Evolutionary conservation across 1,284 basidiomycete species (phyloP).

Genomic region (Leccinum huronense): DNA sequence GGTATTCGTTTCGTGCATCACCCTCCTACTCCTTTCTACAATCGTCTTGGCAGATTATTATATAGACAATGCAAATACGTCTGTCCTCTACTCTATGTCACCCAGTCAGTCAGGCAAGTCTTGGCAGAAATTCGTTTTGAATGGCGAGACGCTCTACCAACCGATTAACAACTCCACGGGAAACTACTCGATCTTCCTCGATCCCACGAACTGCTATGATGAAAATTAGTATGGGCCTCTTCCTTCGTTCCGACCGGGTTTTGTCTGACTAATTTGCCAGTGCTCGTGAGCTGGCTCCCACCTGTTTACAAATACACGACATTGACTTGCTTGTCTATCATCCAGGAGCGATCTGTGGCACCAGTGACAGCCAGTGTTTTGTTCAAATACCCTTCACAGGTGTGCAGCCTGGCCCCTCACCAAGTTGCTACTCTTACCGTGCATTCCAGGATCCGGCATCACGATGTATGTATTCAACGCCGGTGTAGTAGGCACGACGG

Average conservation of each 20-base stretch:
- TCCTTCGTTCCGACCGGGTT: not conserved
- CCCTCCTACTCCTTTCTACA: slow-evolving; percentile 14
- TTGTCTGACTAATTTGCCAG: slow-evolving; percentile 15
- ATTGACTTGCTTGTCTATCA: not conserved
- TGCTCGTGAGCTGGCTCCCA: slow-evolving; percentile 17
- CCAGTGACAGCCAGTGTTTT: slow-evolving; percentile 16
- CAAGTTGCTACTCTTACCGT: not conserved
- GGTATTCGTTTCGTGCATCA: slow-evolving; percentile 9
- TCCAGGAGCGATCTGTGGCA: slow-evolving; percentile 22
- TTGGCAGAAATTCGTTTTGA: slow-evolving; percentile 12
- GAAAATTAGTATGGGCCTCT: slow-evolving; percentile 24
- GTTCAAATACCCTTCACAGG: slow-evolving; percentile 27
- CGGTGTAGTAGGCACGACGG: slow-evolving; percentile 21
- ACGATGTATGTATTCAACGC: slow-evolving; percentile 25
- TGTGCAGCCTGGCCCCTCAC: not conserved
- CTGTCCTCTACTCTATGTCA: not conserved
- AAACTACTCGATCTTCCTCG: slow-evolving; percentile 18
- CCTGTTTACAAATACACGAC: not conserved
- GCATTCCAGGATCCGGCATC: slow-evolving; percentile 18
- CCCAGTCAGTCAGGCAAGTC: not conserved
- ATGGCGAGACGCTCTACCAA: no score
- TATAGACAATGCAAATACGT: not conserved
- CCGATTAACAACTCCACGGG: slow-evolving; percentile 23
- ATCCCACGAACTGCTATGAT: slow-evolving; percentile 25
- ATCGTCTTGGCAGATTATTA: not conserved